These are phyloP conservation scores for Triticum monococcum DNA, from an alignment of 176 grass and related monocot genomes.

Conservation along the genomic window DNA sequence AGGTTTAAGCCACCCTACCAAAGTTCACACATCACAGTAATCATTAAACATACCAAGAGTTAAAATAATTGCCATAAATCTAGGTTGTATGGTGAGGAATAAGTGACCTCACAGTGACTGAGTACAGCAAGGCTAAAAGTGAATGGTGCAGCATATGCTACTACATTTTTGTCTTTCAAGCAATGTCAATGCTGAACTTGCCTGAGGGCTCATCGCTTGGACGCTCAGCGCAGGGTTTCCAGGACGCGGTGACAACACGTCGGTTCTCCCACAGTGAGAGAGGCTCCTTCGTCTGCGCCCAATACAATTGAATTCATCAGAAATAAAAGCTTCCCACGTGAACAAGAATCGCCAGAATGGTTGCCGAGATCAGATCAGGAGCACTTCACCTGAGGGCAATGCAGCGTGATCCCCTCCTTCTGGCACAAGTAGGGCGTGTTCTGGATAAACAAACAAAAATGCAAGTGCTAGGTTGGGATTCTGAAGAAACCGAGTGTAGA, in stretches of 20 bases:
- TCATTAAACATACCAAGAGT: too few species aligned
- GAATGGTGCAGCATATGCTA: neutral
- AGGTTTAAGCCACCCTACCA: too few species aligned
- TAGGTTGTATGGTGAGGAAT: too few species aligned
- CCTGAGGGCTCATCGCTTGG: conserved; percentile 55
- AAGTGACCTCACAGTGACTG: neutral
- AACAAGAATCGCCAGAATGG: neutral
- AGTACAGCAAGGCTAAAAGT: neutral
- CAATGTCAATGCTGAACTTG: conserved; percentile 13
- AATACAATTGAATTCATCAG: conserved; percentile 7
- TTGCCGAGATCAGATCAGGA: neutral
- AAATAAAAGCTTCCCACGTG: neutral
- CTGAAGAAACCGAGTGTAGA: neutral
- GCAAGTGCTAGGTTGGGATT: neutral
- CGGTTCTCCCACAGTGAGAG: conserved; percentile 79
- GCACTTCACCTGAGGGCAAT: conserved; percentile 58
- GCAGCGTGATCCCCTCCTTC: conserved; percentile 67
- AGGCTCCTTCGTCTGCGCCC: conserved; percentile 50
- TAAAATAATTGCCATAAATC: too few species aligned
- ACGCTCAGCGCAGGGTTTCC: conserved; percentile 74
- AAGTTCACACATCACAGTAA: too few species aligned
- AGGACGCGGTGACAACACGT: conserved; percentile 55
- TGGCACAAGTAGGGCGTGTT: conserved; percentile 50
- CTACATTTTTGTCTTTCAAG: neutral
- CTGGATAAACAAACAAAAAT: conserved; percentile 19